Evolutionary conservation across 352 stramenopile species (phyloP).

Genomic region (Phytophthora pluvialis): DNA sequence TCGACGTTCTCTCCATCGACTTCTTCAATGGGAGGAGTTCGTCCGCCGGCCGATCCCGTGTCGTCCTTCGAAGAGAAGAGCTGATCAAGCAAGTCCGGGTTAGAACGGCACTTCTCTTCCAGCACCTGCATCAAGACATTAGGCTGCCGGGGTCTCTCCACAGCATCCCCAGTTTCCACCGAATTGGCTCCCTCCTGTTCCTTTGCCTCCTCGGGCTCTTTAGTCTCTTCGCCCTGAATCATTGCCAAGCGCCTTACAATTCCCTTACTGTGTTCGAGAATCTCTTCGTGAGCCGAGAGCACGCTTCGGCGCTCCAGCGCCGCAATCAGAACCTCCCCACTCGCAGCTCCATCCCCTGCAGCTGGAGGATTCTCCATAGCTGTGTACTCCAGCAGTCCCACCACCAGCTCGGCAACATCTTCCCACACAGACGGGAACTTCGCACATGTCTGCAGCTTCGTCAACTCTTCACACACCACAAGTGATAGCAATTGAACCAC

Average conservation of each 20-base stretch:
- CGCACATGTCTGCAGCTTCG: constrained; percentile 44
- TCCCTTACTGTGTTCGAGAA: constrained; percentile 70
- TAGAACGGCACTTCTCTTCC: constrained; percentile 59
- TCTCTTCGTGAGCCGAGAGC: constrained; percentile 73
- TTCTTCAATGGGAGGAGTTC: constrained; percentile 31
- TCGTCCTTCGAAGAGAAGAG: constrained; percentile 67
- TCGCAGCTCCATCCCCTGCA: constrained; percentile 28
- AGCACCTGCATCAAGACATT: constrained; percentile 59
- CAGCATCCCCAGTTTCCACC: background rate
- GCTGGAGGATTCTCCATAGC: constrained; percentile 35
- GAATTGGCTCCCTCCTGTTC: constrained; percentile 10
- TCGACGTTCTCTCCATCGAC: constrained; percentile 23
- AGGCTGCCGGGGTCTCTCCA: background rate
- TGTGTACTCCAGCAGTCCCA: constrained; percentile 63
- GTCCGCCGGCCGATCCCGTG: constrained; percentile 30
- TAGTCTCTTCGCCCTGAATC: constrained; percentile 35
- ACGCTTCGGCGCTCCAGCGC: constrained; percentile 72
- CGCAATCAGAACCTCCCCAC: constrained; percentile 47
- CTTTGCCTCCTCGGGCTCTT: constrained; percentile 14
- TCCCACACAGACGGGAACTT: constrained; percentile 63
- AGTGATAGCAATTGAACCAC: constrained; percentile 68
- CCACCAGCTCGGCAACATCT: constrained; percentile 57
- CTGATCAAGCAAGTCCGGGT: constrained; percentile 51
- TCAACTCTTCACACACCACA: constrained; percentile 67
- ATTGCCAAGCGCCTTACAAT: constrained; percentile 60